A percentile compares a stretch with the other conserved stretches of the same genome.
phyloP scores from a whole-genome alignment of 306 rosid species.

The Dryas alaskensis region DNA sequence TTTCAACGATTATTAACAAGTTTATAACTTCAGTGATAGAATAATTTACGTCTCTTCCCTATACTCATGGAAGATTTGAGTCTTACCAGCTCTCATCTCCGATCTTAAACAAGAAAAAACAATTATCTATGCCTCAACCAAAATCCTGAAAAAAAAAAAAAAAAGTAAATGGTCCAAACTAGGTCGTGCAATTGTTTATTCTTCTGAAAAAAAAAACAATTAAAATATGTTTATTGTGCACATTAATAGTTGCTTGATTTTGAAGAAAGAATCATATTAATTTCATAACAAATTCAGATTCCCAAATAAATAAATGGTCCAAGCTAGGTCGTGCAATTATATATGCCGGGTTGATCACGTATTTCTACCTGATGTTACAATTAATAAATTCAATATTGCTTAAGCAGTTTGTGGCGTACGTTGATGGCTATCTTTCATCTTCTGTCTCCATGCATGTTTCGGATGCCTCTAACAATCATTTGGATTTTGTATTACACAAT shows the following conservation, averaged over 20 bases:
- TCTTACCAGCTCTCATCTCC: too few relatives aligned
- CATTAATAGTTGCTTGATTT: not conserved
- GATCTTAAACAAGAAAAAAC: too few relatives aligned
- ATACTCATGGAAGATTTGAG: too few relatives aligned
- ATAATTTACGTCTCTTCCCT: too few relatives aligned
- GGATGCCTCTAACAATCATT: conserved; percentile 24
- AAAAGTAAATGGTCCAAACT: too few relatives aligned
- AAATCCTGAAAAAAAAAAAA: too few relatives aligned
- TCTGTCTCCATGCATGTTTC: conserved; percentile 27
- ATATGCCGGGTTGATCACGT: conserved; percentile 23
- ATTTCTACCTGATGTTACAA: conserved; percentile 6
- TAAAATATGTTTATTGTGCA: not conserved
- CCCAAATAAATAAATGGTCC: not conserved
- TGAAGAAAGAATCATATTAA: not conserved
- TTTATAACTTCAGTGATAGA: too few relatives aligned
- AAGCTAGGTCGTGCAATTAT: not conserved
- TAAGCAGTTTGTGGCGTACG: conserved; percentile 37
- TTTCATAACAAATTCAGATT: not conserved
- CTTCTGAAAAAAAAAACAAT: too few relatives aligned
- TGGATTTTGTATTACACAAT: not conserved
- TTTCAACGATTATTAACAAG: too few relatives aligned
- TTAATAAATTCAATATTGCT: conserved; percentile 9
- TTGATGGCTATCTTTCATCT: conserved; percentile 33
- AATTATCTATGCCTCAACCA: too few relatives aligned
- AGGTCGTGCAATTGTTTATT: too few relatives aligned